Percentiles rank a stretch among this genome's conserved stretches.
Conservation (phyloP, 169 alveolate species). For the Eimeria maxima region DNA sequence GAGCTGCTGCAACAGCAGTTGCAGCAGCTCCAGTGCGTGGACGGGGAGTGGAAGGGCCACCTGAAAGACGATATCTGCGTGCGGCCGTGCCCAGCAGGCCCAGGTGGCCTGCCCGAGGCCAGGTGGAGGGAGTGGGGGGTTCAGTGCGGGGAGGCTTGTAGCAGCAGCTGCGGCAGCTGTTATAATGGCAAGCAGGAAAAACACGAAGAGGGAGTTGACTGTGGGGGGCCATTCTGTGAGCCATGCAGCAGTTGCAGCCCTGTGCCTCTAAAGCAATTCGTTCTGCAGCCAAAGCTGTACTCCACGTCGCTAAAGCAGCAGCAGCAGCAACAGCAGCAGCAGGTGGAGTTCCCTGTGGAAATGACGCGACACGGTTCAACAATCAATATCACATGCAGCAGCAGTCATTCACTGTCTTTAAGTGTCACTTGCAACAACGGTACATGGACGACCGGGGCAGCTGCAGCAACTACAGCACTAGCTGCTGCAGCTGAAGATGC, state of each 20-base stretch:
- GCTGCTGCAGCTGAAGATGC: conserved; percentile 46
- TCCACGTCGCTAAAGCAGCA: conserved; percentile 14
- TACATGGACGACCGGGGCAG: conserved; percentile 32
- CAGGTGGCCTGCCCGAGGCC: conserved; percentile 20
- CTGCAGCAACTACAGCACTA: conserved; percentile 16
- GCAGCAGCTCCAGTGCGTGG: conserved; percentile 52
- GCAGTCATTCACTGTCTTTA: conserved; percentile 26
- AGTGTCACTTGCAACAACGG: conserved; percentile 68
- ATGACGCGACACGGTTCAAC: conserved; percentile 36
- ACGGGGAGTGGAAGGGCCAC: conserved; percentile 48
- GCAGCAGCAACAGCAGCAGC: conserved; percentile 58
- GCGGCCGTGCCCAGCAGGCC: conserved; percentile 49
- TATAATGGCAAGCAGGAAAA: conserved; percentile 86
- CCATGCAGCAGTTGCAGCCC: conserved; percentile 81
- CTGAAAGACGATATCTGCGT: conserved; percentile 18
- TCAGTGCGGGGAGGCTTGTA: conserved; percentile 89
- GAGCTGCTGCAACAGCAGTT: conserved; percentile 27
- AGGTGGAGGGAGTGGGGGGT: conserved; percentile 88
- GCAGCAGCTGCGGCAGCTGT: conserved; percentile 85
- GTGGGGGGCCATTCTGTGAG: conserved; percentile 82
- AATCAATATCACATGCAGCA: neutral
- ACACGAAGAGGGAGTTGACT: conserved; percentile 85
- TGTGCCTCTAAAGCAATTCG: conserved; percentile 62
- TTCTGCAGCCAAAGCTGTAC: conserved; percentile 51
- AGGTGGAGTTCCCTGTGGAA: conserved; percentile 11